Percentiles rank a stretch among this genome's conserved stretches.
Evolutionary conservation across 1,284 basidiomycete genomes (phyloP).

Genomic region (Naganishia liquefaciens): DNA sequence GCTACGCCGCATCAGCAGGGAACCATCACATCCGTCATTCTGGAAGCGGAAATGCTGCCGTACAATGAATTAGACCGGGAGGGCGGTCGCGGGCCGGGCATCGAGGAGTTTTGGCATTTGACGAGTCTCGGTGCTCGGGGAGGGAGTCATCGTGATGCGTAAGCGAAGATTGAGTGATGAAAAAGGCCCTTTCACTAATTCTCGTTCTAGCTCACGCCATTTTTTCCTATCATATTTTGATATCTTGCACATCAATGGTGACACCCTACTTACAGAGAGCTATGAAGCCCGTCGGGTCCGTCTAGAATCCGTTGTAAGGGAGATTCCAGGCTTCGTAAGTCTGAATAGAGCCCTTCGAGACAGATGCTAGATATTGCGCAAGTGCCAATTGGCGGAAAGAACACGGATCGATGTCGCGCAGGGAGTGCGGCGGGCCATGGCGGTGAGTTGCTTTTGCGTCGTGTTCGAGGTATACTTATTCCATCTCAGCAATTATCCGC

Average conservation of each 20-base stretch:
- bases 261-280: constrained; percentile 60
- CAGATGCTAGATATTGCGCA: neutral
- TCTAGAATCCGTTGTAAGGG: constrained; percentile 62
- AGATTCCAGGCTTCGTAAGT: constrained; percentile 60
- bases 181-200: too few relatives aligned
- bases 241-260: constrained; percentile 65
- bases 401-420: constrained; percentile 45
- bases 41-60: constrained; percentile 87
- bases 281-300: constrained; percentile 64
- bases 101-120: constrained; percentile 57
- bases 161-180: neutral
- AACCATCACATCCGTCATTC: constrained; percentile 59
- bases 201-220: constrained; percentile 53
- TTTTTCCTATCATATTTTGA: constrained; percentile 84
- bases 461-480: neutral
- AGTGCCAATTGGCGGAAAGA: constrained; percentile 64
- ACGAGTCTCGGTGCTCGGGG: constrained; percentile 19
- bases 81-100: constrained; percentile 46
- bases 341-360: neutral
- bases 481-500: too few relatives aligned
- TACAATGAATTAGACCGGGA: constrained; percentile 61
- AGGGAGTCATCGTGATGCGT: constrained; percentile 1
- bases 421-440: constrained; percentile 12
- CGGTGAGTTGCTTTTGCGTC: neutral
- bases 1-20: constrained; percentile 36